Conservation (phyloP, 2,329 filamentous ascomycete genomes). For the Leptographium lundbergii region DNA sequence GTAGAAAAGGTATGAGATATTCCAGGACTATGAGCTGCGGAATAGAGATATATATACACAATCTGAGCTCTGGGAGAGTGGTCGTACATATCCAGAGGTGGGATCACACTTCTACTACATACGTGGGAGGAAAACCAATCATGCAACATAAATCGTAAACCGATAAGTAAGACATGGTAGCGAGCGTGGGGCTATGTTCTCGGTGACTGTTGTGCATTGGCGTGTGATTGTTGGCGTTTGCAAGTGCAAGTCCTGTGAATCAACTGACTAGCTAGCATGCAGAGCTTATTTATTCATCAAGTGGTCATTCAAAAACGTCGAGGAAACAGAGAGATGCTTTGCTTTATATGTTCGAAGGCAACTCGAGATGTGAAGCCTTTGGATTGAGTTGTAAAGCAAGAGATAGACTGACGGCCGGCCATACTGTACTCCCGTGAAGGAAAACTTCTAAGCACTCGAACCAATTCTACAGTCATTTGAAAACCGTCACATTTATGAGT, state of each 20-base stretch:
- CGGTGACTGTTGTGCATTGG: neutral
- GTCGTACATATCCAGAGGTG: neutral
- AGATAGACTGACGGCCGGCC: neutral
- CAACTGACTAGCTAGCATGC: neutral
- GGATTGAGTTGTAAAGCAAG: neutral
- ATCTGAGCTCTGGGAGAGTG: neutral
- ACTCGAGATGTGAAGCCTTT: neutral
- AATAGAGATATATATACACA: slow-evolving; percentile 4
- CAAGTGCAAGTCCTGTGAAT: neutral
- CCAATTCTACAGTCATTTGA: neutral
- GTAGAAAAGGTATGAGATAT: neutral
- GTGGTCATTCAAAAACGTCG: too few species aligned
- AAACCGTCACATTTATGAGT: neutral
- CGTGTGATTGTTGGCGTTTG: neutral
- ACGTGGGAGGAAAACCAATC: neutral
- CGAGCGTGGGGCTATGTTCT: neutral
- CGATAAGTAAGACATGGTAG: neutral
- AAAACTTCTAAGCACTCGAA: neutral
- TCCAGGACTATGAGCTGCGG: neutral
- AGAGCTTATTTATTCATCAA: too few species aligned
- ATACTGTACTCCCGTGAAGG: neutral
- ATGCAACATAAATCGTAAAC: neutral
- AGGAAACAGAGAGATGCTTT: neutral
- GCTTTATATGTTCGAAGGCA: neutral
- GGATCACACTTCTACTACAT: neutral